Conservation (phyloP, 805 yeast species). For the Blastobotrys americana region DNA sequence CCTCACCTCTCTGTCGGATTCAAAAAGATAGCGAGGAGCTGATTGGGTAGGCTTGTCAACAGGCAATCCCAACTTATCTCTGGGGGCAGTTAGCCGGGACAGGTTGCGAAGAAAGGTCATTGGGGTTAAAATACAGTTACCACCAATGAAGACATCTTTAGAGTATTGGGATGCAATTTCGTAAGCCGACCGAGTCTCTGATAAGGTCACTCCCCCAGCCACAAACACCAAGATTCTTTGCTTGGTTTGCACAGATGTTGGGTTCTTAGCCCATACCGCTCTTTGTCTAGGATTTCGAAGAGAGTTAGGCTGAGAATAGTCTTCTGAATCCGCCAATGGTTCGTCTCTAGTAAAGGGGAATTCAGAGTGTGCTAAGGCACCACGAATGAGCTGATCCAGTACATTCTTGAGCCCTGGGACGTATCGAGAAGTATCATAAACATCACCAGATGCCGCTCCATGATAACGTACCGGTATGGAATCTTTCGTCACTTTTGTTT, state of each 20-base stretch:
- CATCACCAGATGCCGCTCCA: slow-evolving; percentile 25
- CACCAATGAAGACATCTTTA: slow-evolving; percentile 74
- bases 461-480: slow-evolving; percentile 7
- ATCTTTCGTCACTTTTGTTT: slow-evolving; percentile 22
- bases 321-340: slow-evolving; percentile 38
- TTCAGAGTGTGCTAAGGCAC: slow-evolving; percentile 45
- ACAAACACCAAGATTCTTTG: slow-evolving; percentile 74
- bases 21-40: slow-evolving; percentile 29
- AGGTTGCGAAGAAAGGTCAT: slow-evolving; percentile 27
- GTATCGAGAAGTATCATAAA: slow-evolving; percentile 45
- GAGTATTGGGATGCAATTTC: slow-evolving; percentile 51
- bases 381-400: slow-evolving; percentile 42
- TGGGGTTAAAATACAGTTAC: slow-evolving; percentile 58
- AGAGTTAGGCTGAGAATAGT: slow-evolving; percentile 40
- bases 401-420: slow-evolving; percentile 62
- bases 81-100: slow-evolving; percentile 22
- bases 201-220: slow-evolving; percentile 83
- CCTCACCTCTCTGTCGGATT: slow-evolving; percentile 22
- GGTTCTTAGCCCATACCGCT: slow-evolving; percentile 66
- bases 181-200: slow-evolving; percentile 71
- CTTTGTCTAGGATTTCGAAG: slow-evolving; percentile 64
- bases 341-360: slow-evolving; percentile 75
- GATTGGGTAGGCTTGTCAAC: slow-evolving; percentile 24
- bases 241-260: slow-evolving; percentile 35
- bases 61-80: slow-evolving; percentile 27